Evolutionary conservation across 2,329 filamentous ascomycete genomes (phyloP).

Genomic region (Plenodomus biglobosus): DNA sequence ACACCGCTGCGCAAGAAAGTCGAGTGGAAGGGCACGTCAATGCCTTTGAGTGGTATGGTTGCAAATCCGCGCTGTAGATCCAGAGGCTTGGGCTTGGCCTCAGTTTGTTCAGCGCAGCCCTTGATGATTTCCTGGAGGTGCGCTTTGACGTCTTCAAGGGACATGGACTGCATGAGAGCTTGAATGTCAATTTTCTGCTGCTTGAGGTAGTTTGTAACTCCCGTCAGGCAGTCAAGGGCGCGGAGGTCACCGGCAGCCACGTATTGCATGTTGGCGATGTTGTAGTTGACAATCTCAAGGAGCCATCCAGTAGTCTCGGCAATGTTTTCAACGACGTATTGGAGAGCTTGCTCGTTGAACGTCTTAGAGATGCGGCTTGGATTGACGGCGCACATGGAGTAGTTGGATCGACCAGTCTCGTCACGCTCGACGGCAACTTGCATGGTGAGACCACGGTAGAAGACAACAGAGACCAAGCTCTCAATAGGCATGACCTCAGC

Average conservation of each 20-base stretch:
- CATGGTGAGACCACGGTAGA: conserved; percentile 99
- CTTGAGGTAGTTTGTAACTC: conserved; percentile 94
- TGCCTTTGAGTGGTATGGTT: conserved; percentile 93
- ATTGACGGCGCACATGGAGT: conserved; percentile 99
- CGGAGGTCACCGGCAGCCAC: conserved; percentile 68
- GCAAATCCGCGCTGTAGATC: conserved; percentile 94
- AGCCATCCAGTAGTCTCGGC: conserved; percentile 93
- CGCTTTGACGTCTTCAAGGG: conserved; percentile 85
- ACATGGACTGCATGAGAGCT: conserved; percentile 80
- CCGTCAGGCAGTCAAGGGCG: conserved; percentile 66
- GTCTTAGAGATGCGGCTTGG: conserved; percentile 97
- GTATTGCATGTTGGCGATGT: conserved; percentile 71
- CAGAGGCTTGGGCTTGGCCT: conserved; percentile 83
- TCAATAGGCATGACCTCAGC: conserved; percentile 99
- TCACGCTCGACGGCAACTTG: conserved; percentile 98
- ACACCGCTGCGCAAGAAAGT: conserved; percentile 97
- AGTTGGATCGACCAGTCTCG: conserved; percentile 89
- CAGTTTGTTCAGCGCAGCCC: conserved; percentile 81
- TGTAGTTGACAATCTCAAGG: conserved; percentile 97
- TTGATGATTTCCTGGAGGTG: conserved; percentile 90
- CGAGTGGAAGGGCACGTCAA: conserved; percentile 98
- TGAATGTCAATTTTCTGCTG: conserved; percentile 97
- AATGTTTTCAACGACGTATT: conserved; percentile 96
- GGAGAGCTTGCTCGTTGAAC: conserved; percentile 95
- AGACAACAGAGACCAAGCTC: conserved; percentile 95